Percentiles rank a stretch among this genome's conserved stretches.
phyloP scores from a whole-genome alignment of 192 early-diverging fungal genomes.

The Linnemannia elongata region DNA sequence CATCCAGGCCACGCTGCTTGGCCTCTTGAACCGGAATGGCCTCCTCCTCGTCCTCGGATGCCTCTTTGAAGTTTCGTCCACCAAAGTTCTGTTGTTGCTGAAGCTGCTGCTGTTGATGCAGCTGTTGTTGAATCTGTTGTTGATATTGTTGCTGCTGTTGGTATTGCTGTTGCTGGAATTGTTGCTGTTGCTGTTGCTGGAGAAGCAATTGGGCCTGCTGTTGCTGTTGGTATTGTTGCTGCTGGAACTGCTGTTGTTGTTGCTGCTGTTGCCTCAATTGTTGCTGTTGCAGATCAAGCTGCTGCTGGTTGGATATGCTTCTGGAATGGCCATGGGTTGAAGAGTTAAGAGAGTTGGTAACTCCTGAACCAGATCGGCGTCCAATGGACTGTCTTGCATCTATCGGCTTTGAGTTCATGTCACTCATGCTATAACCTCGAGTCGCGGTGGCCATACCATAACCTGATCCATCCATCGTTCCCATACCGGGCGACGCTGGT shows the following conservation, averaged over 20 bases:
- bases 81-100: constrained; percentile 37
- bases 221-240: constrained; percentile 21
- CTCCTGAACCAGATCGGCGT: constrained; percentile 38
- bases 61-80: constrained; percentile 52
- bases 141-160: constrained; percentile 36
- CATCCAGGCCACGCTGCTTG: constrained; percentile 67
- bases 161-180: constrained; percentile 18
- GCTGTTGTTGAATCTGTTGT: constrained; percentile 21
- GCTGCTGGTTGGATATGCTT: constrained; percentile 38
- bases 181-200: constrained; percentile 41
- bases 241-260: constrained; percentile 27
- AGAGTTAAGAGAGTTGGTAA: constrained; percentile 10
- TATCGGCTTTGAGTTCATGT: constrained; percentile 10
- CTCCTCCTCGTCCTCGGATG: constrained; percentile 59
- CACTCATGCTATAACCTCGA: constrained; percentile 31
- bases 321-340: constrained; percentile 21
- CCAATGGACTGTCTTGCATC: constrained; percentile 41
- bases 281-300: constrained; percentile 6
- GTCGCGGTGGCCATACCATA: constrained; percentile 24
- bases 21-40: constrained; percentile 44
- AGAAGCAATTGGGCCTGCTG: constrained; percentile 31
- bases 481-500: neutral
- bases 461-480: constrained; percentile 16
- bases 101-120: constrained; percentile 28
- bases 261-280: constrained; percentile 34